Evolutionary conservation across 2,329 filamentous ascomycete genomes (phyloP), one percentile per base, ranked within the genome.

Genomic region (Dactylellina haptotyla): DNA sequence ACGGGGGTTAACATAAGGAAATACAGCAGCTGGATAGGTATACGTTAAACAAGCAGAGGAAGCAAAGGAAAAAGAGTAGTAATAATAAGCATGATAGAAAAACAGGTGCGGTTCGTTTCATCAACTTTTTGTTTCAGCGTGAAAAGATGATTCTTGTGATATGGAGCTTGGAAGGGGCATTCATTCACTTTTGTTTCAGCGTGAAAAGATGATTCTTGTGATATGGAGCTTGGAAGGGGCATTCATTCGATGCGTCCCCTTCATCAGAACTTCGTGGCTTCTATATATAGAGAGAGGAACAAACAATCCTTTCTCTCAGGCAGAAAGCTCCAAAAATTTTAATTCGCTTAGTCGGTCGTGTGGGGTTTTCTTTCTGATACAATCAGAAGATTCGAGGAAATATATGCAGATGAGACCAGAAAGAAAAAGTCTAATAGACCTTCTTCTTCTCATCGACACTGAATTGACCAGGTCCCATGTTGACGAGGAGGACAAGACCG

Each of bases 361-460:
- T 6, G 8, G 32, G 34, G 20, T 26, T 48, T 30, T 51, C 51
- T 18, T n/a, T 58, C 43, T 57, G 39, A 57, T 66, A 48, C 56
- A 53, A n/a, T 25, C 45, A 34, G 48, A 64, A 34, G 39, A 8
- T 39, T 48, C 30, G 41, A 14, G 46, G n/a, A 53, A 26, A 32
- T 20, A 34, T 25, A 37, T 20, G 41, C 39, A 28, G 32, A 43
- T 57, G 6, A 32, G 34, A 28, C 46, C 2, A 23, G n/a, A 46
- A n/a, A 58, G 53, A 57, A 63, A 16, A 12, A 23, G 48, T 69
- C 74, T 87, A 99, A 85, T 99, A 99, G 78, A 99, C 95, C 87
- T 99, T 99, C 89, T 99, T 99, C 91, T 99, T 99, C 88, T 99
- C 95, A 83, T 99, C 95, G 82, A 98, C 94, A 82, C 91, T 96